Percentiles rank a stretch among this genome's conserved stretches.
Conservation (phyloP, 371 early-diverging fungal species). For the Syncephalis plumigaleata region DNA sequence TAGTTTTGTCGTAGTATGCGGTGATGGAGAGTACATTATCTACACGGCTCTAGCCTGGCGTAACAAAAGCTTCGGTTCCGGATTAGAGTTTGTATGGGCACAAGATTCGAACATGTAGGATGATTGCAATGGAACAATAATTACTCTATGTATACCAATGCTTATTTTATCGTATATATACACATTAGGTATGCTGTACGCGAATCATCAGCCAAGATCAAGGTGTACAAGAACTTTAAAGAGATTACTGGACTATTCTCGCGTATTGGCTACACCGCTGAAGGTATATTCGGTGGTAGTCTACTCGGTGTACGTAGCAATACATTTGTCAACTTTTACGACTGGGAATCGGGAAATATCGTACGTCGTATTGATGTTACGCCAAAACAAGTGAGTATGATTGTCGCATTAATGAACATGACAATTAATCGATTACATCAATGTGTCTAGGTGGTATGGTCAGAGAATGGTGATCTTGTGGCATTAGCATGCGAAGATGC, state of each 20-base stretch:
- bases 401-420: neutral
- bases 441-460: slow-evolving; percentile 66
- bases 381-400: slow-evolving; percentile 42
- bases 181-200: slow-evolving; percentile 71
- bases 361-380: slow-evolving; percentile 91
- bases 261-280: slow-evolving; percentile 59
- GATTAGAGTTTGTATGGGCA: slow-evolving; percentile 94
- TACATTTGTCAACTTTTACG: slow-evolving; percentile 81
- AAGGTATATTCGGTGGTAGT: slow-evolving; percentile 87
- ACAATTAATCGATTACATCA: neutral
- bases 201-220: slow-evolving; percentile 70
- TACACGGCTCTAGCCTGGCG: slow-evolving; percentile 98
- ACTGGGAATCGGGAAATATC: slow-evolving; percentile 84
- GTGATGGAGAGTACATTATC: slow-evolving; percentile 97
- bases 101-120: slow-evolving; percentile 75
- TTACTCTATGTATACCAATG: neutral
- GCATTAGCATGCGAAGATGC: slow-evolving; percentile 82
- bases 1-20: slow-evolving; percentile 93
- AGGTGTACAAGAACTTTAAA: slow-evolving; percentile 85
- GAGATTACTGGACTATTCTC: slow-evolving; percentile 51
- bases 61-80: slow-evolving; percentile 94
- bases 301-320: slow-evolving; percentile 76
- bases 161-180: neutral
- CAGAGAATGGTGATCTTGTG: slow-evolving; percentile 81
- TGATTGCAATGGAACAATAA: neutral